Conservation (phyloP, 2,329 filamentous ascomycete species). For the Kalmusia sp. region DNA sequence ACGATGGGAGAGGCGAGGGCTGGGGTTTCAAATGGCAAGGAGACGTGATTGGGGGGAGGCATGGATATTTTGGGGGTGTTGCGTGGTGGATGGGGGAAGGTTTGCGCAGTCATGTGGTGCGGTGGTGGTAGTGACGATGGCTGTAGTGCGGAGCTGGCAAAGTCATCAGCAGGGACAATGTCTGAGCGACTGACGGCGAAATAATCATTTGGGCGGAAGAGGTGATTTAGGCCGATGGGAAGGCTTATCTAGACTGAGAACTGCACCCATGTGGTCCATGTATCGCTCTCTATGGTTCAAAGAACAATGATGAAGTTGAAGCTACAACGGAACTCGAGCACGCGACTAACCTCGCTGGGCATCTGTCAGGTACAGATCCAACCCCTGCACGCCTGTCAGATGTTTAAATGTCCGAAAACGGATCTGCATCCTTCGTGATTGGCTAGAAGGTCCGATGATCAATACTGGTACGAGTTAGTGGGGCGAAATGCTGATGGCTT, state of each 20-base stretch:
- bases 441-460: neutral
- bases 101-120: neutral
- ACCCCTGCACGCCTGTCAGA: neutral
- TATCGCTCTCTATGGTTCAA: too few relatives aligned
- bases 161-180: too few relatives aligned
- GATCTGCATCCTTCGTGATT: neutral
- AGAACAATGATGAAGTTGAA: neutral
- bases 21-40: neutral
- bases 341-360: constrained; percentile 1
- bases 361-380: constrained; percentile 1
- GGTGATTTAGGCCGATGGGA: too few relatives aligned
- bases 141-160: too few relatives aligned
- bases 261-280: too few relatives aligned
- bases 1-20: too few relatives aligned
- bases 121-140: neutral
- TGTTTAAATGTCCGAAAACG: neutral
- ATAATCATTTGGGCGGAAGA: too few relatives aligned
- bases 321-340: neutral
- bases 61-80: constrained; percentile 1
- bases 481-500: constrained; percentile 5
- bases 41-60: neutral
- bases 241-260: too few relatives aligned
- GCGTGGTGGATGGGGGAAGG: neutral
- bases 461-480: neutral
- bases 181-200: too few relatives aligned